Evolutionary conservation across 2,329 filamentous ascomycete genomes (phyloP), one percentile per base, ranked within the genome.

Genomic region (Purpureocillium takamizusanense): DNA sequence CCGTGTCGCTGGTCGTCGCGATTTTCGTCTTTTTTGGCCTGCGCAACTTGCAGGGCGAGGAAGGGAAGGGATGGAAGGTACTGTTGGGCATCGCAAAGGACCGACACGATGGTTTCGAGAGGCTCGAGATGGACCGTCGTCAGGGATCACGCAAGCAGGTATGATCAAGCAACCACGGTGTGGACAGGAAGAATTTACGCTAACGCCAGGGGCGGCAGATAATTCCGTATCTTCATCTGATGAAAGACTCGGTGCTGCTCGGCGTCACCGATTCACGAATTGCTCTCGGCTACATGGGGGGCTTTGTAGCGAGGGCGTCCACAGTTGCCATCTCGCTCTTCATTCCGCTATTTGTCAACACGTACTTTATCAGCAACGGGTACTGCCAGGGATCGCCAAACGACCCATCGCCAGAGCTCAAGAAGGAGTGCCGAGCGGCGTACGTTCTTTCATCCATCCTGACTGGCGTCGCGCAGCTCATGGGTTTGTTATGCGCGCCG

Each of bases 311-410:
- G 9, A 80, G 92, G 40, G 89, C 92, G 7, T 95, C 89, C 1
- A 95, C 88, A 0, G 92, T 98, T 5, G 90, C 86, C 37, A 94
- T 98, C 47, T 94, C 87, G 1, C 75, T 97, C 6, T 98, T 97
- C 63, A 84, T 98, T 38, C 92, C 92, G 1, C 74, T 98, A 2
- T 94, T 85, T 55, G 79, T 95, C 51, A 97, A 97, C 56, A 81
- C 86, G 17, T 95, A 86, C 60, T 97, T 90, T 60, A 84, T 90
- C 46, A 67, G 70, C 35, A 82, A 83, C 38, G 89, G 87, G 3
- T 82, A 85, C 47, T 97, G 92, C 63, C 72, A 78, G 31, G 76
- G 76, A 13, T 74, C 72, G 0, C 78, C 78, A 1, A 67, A 76
- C 46, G 77, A 81, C 50, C 67, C 78, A 1, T 76, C 73, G 0